These are phyloP conservation scores for Lachnellula arida DNA, from an alignment of 2,329 filamentous ascomycete species.

Conservation along the genomic window DNA sequence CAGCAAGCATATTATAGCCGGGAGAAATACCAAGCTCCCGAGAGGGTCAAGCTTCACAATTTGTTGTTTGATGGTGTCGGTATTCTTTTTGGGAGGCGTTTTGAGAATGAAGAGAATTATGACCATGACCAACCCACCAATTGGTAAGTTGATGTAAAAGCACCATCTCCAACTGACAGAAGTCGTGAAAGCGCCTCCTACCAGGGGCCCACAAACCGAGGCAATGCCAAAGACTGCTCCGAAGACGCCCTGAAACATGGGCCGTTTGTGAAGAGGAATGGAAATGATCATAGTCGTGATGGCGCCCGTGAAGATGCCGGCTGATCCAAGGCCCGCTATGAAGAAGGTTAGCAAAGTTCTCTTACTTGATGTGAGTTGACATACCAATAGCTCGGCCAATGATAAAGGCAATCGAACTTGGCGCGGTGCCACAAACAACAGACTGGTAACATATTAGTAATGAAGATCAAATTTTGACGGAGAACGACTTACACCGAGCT, in stretches of 20 bases:
- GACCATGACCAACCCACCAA: conserved; percentile 15
- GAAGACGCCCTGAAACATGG: conserved; percentile 28
- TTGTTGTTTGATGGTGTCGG: conserved; percentile 35
- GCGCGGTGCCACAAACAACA: conserved; percentile 31
- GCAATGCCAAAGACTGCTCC: conserved; percentile 31
- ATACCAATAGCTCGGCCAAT: conserved; percentile 32
- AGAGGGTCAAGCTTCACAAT: conserved; percentile 34
- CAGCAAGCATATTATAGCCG: conserved; percentile 29
- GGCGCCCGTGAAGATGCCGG: conserved; percentile 30
- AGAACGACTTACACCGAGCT: conserved; percentile 28
- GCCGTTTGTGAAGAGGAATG: conserved; percentile 27
- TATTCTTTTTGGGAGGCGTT: conserved; percentile 11
- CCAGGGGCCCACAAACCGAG: conserved; percentile 31
- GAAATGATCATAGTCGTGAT: conserved; percentile 28
- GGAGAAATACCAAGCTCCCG: conserved; percentile 32
- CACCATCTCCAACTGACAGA: conserved; percentile 31
- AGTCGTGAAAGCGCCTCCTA: conserved; percentile 42
- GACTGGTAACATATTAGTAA: conserved; percentile 22
- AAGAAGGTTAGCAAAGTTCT: neutral
- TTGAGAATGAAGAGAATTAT: conserved; percentile 19
- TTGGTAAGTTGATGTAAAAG: conserved; percentile 38
- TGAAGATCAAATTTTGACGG: neutral
- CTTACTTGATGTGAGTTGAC: conserved; percentile 4
- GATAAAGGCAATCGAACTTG: conserved; percentile 33
- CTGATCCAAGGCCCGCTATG: conserved; percentile 20